Percentiles rank a stretch among this genome's conserved stretches.
These are phyloP conservation scores for Arabis alpina DNA, from an alignment of 345 rosid species.

Conservation along the genomic window DNA sequence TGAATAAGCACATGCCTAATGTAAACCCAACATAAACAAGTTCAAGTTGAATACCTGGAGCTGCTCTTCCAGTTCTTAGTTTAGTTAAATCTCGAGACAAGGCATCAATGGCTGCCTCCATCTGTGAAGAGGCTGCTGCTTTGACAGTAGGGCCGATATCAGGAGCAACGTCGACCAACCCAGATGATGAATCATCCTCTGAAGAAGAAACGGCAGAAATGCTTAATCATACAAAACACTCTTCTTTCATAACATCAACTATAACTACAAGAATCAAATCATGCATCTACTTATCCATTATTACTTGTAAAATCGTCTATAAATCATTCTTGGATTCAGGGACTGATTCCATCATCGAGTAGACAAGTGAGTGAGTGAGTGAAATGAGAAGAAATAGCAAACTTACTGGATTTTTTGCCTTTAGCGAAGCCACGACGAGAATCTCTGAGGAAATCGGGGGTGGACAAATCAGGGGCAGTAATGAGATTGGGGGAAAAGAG, in stretches of 20 bases:
- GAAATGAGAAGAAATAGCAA: neutral
- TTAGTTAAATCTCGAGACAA: constrained; percentile 76
- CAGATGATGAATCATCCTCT: constrained; percentile 75
- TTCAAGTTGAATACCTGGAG: constrained; percentile 52
- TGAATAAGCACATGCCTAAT: neutral
- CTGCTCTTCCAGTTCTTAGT: constrained; percentile 87
- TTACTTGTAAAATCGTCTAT: too few relatives aligned
- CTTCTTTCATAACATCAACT: neutral
- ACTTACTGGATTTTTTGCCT: constrained; percentile 70
- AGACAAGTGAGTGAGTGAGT: neutral
- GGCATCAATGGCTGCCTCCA: constrained; percentile 90
- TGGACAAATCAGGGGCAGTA: constrained; percentile 18
- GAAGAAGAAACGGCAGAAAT: constrained; percentile 18
- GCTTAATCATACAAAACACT: neutral
- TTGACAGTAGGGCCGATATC: constrained; percentile 79
- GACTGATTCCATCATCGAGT: too few relatives aligned
- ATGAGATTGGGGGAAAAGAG: constrained; percentile 35
- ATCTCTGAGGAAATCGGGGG: constrained; percentile 46
- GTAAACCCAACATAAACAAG: neutral
- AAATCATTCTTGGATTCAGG: too few relatives aligned
- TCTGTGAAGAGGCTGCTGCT: constrained; percentile 66
- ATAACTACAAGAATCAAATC: neutral
- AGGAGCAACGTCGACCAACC: constrained; percentile 51
- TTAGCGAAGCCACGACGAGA: constrained; percentile 77
- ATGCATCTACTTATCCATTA: neutral